phyloP scores from a whole-genome alignment of 768 basidiomycete species.

The Macrocybe gigantea region DNA sequence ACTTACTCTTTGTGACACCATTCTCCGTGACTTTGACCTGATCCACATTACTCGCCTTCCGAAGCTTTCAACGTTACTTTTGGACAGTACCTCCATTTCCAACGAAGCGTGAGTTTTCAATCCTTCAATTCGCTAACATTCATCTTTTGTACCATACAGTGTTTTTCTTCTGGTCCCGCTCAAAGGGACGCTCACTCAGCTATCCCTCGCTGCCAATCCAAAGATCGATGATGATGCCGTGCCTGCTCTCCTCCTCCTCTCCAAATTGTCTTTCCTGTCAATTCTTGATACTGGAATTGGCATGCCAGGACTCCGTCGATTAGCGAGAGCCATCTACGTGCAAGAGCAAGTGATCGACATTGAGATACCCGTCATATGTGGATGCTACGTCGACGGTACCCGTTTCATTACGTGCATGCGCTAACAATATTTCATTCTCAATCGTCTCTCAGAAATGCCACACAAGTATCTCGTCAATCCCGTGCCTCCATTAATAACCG shows the following conservation, averaged over 20 bases:
- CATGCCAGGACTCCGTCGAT: constrained; percentile 53
- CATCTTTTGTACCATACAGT: constrained; percentile 22
- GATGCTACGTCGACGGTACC: constrained; percentile 49
- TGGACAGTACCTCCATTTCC: constrained; percentile 50
- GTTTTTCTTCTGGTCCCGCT: constrained; percentile 53
- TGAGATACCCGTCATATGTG: constrained; percentile 48
- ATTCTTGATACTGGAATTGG: constrained; percentile 47
- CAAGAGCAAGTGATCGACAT: constrained; percentile 40
- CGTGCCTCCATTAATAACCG: constrained; percentile 42
- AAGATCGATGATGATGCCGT: constrained; percentile 51
- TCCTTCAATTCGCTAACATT: neutral
- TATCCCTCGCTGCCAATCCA: constrained; percentile 48
- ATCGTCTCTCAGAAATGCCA: constrained; percentile 31
- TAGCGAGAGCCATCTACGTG: constrained; percentile 30
- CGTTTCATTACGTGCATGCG: neutral
- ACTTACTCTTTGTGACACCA: constrained; percentile 43
- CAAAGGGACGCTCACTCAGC: constrained; percentile 44
- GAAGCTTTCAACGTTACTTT: constrained; percentile 35
- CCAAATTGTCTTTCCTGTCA: constrained; percentile 42
- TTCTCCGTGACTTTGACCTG: constrained; percentile 42
- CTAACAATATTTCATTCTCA: neutral
- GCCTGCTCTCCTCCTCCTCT: constrained; percentile 45
- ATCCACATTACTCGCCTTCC: constrained; percentile 49
- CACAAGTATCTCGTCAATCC: constrained; percentile 42
- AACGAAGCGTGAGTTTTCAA: constrained; percentile 50